Conservation (phyloP, 1,284 basidiomycete species). For the Ceratobasidium papillatum region DNA sequence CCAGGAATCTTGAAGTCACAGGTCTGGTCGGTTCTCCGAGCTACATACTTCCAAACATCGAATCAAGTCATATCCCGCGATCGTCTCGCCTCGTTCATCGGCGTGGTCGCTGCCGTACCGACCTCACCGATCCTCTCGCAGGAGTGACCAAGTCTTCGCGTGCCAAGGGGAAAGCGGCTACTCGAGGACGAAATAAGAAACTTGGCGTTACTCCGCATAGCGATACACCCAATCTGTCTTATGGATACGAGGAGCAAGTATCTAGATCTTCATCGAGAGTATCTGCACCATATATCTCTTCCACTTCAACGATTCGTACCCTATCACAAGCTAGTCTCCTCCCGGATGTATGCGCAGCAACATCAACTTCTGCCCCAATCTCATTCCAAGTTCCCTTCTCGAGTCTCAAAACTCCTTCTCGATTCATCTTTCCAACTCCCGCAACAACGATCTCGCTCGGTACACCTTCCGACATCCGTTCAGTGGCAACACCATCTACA, state of each 20-base stretch:
- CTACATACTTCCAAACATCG: neutral
- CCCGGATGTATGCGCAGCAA: neutral
- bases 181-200: neutral
- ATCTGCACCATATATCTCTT: neutral
- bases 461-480: neutral
- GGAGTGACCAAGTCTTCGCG: neutral
- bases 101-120: neutral
- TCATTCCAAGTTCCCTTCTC: neutral
- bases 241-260: neutral
- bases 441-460: neutral
- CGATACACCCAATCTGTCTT: neutral
- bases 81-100: neutral
- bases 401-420: neutral
- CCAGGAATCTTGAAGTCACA: neutral
- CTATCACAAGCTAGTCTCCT: neutral
- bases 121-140: neutral
- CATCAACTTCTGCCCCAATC: neutral
- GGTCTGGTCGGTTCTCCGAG: neutral
- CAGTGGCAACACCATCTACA: neutral
- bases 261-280: neutral
- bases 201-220: neutral
- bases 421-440: conserved; percentile 6
- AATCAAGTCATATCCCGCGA: neutral
- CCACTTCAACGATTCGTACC: neutral
- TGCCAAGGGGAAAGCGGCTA: neutral